A percentile compares a stretch with the other conserved stretches of the same genome.
These are phyloP conservation scores for Suhomyces chickasaworum DNA, from an alignment of 1,139 yeast genomes.

Conservation along the genomic window DNA sequence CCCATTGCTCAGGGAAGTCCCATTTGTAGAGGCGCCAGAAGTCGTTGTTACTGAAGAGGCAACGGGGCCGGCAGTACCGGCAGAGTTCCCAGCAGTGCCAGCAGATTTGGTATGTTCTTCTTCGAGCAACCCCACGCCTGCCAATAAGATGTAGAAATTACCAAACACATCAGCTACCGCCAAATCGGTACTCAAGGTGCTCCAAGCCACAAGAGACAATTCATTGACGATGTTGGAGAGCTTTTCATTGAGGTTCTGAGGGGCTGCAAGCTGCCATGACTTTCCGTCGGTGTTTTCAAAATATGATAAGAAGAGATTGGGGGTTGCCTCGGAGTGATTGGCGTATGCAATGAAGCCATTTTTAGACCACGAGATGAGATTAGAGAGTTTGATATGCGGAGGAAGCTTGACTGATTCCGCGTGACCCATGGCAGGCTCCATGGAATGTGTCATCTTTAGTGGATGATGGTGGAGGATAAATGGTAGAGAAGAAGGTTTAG, in stretches of 20 bases:
- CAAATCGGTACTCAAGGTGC: conserved; percentile 55
- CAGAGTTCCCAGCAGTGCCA: not conserved
- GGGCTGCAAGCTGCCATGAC: conserved; percentile 64
- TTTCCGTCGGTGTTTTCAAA: conserved; percentile 65
- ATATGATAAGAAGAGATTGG: conserved; percentile 54
- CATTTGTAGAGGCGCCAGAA: conserved; percentile 7
- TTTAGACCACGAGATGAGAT: conserved; percentile 65
- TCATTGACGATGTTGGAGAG: conserved; percentile 35
- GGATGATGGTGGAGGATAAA: not conserved
- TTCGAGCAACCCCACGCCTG: conserved; percentile 46
- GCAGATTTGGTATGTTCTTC: not conserved
- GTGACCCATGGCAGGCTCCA: not conserved
- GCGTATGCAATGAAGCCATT: conserved; percentile 74
- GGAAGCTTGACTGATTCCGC: not conserved
- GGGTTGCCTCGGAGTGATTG: conserved; percentile 17
- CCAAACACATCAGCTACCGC: conserved; percentile 54
- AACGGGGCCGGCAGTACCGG: too few relatives aligned
- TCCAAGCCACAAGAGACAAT: conserved; percentile 44
- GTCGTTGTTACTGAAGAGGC: too few relatives aligned
- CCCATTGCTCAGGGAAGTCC: not conserved
- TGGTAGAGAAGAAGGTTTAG: not conserved
- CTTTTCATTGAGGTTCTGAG: conserved; percentile 43
- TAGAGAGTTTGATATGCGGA: conserved; percentile 2
- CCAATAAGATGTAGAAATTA: conserved; percentile 49
- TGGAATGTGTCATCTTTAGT: not conserved